Percentiles rank a stretch among this genome's conserved stretches.
phyloP scores from a whole-genome alignment of 202 grass and related monocot genomes.

The Musa balbisiana region DNA sequence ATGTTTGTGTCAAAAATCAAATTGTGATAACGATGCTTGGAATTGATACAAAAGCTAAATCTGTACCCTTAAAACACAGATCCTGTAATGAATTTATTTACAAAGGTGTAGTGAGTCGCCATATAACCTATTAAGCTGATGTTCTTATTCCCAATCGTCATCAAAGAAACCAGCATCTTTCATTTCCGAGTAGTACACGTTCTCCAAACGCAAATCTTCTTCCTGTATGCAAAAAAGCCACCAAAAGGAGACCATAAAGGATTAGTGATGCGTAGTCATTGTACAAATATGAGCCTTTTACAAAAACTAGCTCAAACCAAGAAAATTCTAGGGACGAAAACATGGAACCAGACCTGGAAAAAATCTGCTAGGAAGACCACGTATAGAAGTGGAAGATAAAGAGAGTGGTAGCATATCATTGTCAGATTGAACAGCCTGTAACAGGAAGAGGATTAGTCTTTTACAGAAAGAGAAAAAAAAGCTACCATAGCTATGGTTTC shows the following conservation, averaged over 20 bases:
- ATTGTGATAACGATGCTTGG: neutral
- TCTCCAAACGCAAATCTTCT: constrained; percentile 94
- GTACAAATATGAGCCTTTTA: neutral
- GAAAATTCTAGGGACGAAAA: neutral
- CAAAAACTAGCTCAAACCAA: neutral
- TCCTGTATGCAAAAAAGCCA: constrained; percentile 34
- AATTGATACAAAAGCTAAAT: neutral
- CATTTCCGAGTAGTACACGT: constrained; percentile 99
- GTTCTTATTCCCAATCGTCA: constrained; percentile 72
- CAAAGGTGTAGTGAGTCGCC: neutral
- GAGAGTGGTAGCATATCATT: constrained; percentile 74
- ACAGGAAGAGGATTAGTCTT: neutral
- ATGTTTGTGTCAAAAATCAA: neutral
- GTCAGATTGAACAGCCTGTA: constrained; percentile 86
- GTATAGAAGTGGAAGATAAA: constrained; percentile 93
- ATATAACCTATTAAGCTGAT: neutral
- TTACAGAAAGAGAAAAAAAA: neutral
- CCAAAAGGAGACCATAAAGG: neutral
- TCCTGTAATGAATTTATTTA: neutral
- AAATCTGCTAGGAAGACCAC: constrained; percentile 92
- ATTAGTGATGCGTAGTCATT: neutral
- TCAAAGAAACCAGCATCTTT: constrained; percentile 99
- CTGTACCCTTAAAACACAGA: neutral
- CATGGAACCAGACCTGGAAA: constrained; percentile 62
- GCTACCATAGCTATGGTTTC: neutral